phyloP scores from a whole-genome alignment of 768 basidiomycete species.

The Neoboletus brunneissimus region DNA sequence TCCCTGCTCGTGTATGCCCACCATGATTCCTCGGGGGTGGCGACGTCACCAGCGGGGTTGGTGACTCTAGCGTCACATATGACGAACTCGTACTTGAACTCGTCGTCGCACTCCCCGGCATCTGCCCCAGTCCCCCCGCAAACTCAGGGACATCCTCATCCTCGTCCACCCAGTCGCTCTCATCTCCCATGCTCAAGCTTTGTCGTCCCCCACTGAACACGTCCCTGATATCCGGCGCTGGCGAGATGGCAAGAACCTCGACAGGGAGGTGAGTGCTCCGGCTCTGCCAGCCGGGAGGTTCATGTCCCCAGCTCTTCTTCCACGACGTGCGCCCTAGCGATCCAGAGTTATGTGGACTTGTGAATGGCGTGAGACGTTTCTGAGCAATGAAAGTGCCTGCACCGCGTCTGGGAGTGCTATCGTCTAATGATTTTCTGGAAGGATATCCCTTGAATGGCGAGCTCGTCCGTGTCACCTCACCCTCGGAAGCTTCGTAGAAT shows the following conservation, averaged over 20 bases:
- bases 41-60: conserved; percentile 42
- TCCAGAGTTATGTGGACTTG: conserved; percentile 48
- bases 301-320: conserved; percentile 88
- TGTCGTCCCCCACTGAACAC: conserved; percentile 67
- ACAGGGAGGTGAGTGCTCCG: conserved; percentile 64
- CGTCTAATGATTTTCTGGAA: conserved; percentile 51
- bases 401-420: conserved; percentile 38
- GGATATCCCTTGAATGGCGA: conserved; percentile 58
- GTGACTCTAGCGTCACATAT: conserved; percentile 32
- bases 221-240: conserved; percentile 57
- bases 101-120: conserved; percentile 29
- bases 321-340: conserved; percentile 69
- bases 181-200: conserved; percentile 62
- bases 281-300: conserved; percentile 82
- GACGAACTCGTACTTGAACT: conserved; percentile 26
- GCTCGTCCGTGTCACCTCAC: conserved; percentile 56
- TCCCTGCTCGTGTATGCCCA: conserved; percentile 36
- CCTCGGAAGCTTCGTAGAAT: conserved; percentile 71
- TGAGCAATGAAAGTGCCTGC: conserved; percentile 75
- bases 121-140: conserved; percentile 76
- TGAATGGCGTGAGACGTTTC: conserved; percentile 74
- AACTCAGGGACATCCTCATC: conserved; percentile 73
- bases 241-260: conserved; percentile 73
- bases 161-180: conserved; percentile 87
- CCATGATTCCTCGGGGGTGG: conserved; percentile 52